Evolutionary conservation across 2,329 filamentous ascomycete species (phyloP).

Genomic region (Whalleya microplaca): DNA sequence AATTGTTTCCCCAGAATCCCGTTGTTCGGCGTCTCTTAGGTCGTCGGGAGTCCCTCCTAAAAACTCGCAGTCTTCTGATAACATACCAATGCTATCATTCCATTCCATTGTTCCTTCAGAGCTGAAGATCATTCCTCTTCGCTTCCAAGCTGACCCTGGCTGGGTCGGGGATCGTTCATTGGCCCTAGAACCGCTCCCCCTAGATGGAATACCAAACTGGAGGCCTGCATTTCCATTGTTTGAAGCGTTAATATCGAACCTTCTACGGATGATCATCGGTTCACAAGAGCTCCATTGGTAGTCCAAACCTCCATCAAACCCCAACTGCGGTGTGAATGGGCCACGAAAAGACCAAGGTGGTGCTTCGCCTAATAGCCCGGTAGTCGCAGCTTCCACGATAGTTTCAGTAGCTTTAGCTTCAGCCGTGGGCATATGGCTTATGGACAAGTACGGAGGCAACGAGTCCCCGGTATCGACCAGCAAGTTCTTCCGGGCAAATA

Average conservation of each 20-base stretch:
- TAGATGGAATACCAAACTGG: not conserved
- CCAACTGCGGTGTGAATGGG: conserved; percentile 50
- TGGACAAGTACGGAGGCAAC: conserved; percentile 39
- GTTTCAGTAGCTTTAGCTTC: conserved; percentile 46
- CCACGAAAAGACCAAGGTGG: conserved; percentile 42
- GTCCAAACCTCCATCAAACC: conserved; percentile 50
- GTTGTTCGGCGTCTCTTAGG: not conserved
- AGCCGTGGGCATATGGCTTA: conserved; percentile 45
- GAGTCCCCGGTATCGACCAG: conserved; percentile 39
- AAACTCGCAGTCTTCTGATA: conserved; percentile 11
- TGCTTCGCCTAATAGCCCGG: conserved; percentile 31
- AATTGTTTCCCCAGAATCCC: not conserved
- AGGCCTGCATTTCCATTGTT: conserved; percentile 3
- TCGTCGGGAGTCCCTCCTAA: not conserved
- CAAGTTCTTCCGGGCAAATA: conserved; percentile 48
- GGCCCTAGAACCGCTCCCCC: not conserved
- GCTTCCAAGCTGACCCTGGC: conserved; percentile 19
- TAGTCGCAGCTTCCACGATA: conserved; percentile 33
- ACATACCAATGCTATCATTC: not conserved
- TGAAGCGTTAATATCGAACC: conserved; percentile 26
- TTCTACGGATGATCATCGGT: conserved; percentile 19
- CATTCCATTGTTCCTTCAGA: not conserved
- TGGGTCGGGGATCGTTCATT: not conserved
- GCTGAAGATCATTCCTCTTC: conserved; percentile 27
- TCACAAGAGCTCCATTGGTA: conserved; percentile 41